phyloP scores from a whole-genome alignment of 2,329 filamentous ascomycete genomes.

The Calonectria pseudoreteaudii region DNA sequence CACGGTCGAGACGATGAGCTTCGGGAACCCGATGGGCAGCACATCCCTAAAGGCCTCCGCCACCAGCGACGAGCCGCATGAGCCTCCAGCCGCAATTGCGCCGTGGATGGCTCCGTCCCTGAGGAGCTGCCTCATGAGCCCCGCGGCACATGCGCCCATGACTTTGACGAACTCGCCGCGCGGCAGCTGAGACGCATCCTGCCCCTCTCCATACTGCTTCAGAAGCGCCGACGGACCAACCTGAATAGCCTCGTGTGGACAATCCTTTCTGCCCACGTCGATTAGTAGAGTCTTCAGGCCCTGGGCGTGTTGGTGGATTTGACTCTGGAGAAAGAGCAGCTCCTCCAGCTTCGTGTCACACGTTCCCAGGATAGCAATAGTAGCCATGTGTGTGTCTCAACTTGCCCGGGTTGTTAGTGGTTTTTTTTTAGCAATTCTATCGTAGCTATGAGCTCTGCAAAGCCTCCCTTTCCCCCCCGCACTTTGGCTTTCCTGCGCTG shows the following conservation, averaged over 20 bases:
- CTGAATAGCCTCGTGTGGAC: neutral
- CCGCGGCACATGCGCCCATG: neutral
- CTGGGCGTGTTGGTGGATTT: neutral
- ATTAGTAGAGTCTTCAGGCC: neutral
- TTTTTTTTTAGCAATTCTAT: neutral
- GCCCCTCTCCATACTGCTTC: neutral
- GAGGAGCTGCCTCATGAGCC: neutral
- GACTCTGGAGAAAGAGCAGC: neutral
- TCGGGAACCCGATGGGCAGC: neutral
- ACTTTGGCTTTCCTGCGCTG: neutral
- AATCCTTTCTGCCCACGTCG: neutral
- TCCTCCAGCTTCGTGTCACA: slow-evolving; percentile 1
- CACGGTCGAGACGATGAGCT: neutral
- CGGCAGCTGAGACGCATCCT: neutral
- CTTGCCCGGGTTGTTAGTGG: neutral
- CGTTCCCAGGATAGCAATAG: neutral
- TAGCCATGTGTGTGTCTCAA: neutral
- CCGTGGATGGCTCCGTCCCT: neutral
- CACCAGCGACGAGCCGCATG: neutral
- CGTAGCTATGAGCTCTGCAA: no score
- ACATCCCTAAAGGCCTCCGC: neutral
- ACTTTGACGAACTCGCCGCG: neutral
- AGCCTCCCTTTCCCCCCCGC: no score
- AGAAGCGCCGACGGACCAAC: neutral
- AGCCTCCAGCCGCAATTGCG: neutral